A percentile compares a stretch with the other conserved stretches of the same genome.
These are phyloP conservation scores for Mrakia hoshinonis DNA, from an alignment of 768 basidiomycete species.

Conservation along the genomic window DNA sequence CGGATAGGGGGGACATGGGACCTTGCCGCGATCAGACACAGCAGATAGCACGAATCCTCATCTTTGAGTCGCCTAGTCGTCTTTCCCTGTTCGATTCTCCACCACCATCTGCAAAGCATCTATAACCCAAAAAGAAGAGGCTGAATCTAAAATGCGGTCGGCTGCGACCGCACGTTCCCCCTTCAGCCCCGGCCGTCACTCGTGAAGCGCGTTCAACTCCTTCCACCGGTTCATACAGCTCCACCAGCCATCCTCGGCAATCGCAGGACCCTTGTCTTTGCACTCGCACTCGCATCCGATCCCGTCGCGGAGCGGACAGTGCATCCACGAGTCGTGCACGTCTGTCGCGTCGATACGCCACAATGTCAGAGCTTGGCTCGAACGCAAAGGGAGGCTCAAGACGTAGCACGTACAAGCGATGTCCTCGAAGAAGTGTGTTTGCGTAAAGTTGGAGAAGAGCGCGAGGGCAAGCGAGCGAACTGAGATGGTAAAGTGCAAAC, in stretches of 20 bases:
- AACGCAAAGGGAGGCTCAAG: background rate
- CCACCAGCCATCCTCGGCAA: background rate
- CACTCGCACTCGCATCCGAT: constrained; percentile 15
- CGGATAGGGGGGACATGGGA: no score
- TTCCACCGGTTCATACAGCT: background rate
- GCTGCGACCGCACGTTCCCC: no score
- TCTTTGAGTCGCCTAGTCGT: no score
- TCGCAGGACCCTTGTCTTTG: background rate
- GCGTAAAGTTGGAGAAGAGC: constrained; percentile 11
- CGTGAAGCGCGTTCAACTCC: background rate
- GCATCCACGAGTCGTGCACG: constrained; percentile 10
- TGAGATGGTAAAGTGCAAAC: background rate
- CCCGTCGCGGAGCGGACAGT: constrained; percentile 3
- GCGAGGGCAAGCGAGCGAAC: constrained; percentile 21
- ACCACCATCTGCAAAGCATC: no score
- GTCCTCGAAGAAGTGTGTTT: constrained; percentile 23
- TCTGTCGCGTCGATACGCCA: no score
- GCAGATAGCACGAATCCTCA: no score
- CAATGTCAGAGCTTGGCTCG: no score
- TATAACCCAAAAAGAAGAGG: no score
- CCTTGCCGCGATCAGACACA: no score
- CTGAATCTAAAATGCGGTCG: no score
- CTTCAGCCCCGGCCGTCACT: no score
- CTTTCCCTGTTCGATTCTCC: no score
- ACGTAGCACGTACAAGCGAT: constrained; percentile 8